phyloP scores from a whole-genome alignment of 192 early-diverging fungal genomes.

The Martensiomyces pterosporus region DNA sequence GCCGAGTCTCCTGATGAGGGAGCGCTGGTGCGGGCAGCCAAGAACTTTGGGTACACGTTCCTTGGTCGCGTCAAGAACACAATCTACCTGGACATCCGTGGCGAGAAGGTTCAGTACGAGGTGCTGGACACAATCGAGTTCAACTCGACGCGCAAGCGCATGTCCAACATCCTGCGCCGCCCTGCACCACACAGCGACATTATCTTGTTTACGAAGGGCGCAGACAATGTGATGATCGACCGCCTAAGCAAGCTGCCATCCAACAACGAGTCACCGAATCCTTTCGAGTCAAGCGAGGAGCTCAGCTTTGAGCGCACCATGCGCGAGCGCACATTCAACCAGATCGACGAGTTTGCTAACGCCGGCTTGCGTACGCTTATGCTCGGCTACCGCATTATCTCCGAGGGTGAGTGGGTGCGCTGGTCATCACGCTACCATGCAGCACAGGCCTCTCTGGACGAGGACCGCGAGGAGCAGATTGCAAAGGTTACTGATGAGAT shows the following conservation, averaged over 20 bases:
- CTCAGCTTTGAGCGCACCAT: slow-evolving; percentile 48
- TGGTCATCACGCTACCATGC: slow-evolving; percentile 74
- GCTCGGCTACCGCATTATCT: slow-evolving; percentile 71
- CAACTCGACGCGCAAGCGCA: slow-evolving; percentile 93
- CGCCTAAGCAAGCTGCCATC: slow-evolving; percentile 43
- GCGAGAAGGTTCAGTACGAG: slow-evolving; percentile 64
- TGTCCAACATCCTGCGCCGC: slow-evolving; percentile 80
- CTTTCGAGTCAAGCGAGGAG: slow-evolving; percentile 38
- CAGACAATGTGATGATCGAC: slow-evolving; percentile 93
- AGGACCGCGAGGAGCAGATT: slow-evolving; percentile 69
- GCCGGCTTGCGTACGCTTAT: slow-evolving; percentile 89
- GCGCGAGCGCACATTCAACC: slow-evolving; percentile 55
- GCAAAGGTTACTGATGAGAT: slow-evolving; percentile 72
- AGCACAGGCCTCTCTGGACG: slow-evolving; percentile 65
- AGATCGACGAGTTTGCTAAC: slow-evolving; percentile 74
- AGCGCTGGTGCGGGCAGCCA: slow-evolving; percentile 74
- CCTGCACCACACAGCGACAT: slow-evolving; percentile 74
- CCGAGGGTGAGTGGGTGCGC: slow-evolving; percentile 64
- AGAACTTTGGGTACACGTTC: slow-evolving; percentile 75
- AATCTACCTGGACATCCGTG: slow-evolving; percentile 67
- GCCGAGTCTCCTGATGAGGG: slow-evolving; percentile 80
- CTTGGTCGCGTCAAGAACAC: slow-evolving; percentile 54
- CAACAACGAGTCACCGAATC: slow-evolving; percentile 1
- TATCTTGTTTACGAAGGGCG: slow-evolving; percentile 88
- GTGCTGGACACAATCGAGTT: slow-evolving; percentile 89